These are phyloP conservation scores for Pseudozyma thailandica DNA, from an alignment of 1,284 basidiomycete species.

Conservation along the genomic window DNA sequence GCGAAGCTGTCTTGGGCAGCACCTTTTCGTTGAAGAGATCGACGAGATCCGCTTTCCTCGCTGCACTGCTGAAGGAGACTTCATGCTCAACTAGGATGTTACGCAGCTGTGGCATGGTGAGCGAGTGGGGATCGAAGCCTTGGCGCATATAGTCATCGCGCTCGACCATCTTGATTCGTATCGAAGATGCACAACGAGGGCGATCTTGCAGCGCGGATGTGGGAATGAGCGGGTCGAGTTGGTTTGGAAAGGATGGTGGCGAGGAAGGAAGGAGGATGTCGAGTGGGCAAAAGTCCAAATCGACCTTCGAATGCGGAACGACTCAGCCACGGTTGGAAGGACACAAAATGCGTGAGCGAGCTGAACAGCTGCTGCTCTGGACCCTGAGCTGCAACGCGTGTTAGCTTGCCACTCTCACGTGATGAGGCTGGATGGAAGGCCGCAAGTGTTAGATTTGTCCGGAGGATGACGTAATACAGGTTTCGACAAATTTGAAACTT, in stretches of 20 bases:
- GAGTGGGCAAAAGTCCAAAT: too few species aligned
- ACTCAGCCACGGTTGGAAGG: constrained; percentile 13
- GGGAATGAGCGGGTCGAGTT: not conserved
- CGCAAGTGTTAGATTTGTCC: not conserved
- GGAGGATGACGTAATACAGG: constrained; percentile 25
- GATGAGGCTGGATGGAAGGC: not conserved
- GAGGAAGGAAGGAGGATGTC: constrained; percentile 8
- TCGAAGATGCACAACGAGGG: not conserved
- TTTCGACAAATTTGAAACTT: constrained; percentile 11
- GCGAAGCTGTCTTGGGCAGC: constrained; percentile 32
- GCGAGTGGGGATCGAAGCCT: constrained; percentile 81
- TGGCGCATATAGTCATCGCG: constrained; percentile 77
- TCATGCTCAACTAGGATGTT: constrained; percentile 84
- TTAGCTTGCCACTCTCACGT: constrained; percentile 9
- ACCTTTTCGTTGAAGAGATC: constrained; percentile 77
- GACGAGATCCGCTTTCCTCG: constrained; percentile 87
- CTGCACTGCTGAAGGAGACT: constrained; percentile 78
- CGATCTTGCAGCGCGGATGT: not conserved
- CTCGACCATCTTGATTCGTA: constrained; percentile 33
- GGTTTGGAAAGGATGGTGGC: constrained; percentile 7
- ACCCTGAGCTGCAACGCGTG: constrained; percentile 18
- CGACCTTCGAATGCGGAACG: constrained; percentile 2
- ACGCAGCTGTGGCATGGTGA: constrained; percentile 83
- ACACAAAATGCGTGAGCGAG: not conserved
- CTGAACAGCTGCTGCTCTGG: constrained; percentile 2